Evolutionary conservation across 352 stramenopile genomes (phyloP).

Genomic region (Phytophthora cryptogea): DNA sequence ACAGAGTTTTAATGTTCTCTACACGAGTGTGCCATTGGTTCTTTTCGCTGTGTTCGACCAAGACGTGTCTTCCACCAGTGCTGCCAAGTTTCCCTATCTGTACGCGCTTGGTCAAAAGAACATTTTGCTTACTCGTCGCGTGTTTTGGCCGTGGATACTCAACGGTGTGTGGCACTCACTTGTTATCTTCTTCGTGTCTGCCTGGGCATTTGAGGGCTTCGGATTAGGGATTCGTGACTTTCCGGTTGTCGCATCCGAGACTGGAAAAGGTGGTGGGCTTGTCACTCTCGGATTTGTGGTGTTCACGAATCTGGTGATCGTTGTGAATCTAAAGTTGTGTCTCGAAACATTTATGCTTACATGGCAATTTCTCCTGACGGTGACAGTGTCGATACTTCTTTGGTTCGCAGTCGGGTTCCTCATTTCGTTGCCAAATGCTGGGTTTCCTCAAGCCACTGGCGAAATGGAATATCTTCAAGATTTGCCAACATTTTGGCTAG

Average conservation of each 20-base stretch:
- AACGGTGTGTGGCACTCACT: constrained; percentile 85
- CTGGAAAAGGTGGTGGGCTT: constrained; percentile 56
- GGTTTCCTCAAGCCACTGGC: constrained; percentile 62
- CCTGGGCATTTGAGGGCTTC: constrained; percentile 63
- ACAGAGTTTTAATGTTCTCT: constrained; percentile 86
- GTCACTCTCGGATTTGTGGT: constrained; percentile 77
- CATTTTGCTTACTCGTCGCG: constrained; percentile 49
- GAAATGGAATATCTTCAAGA: constrained; percentile 74
- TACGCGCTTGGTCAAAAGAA: constrained; percentile 78
- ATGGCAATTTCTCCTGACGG: constrained; percentile 70
- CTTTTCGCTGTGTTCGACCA: constrained; percentile 82
- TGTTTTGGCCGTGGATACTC: constrained; percentile 87
- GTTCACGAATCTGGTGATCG: constrained; percentile 80
- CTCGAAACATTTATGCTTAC: constrained; percentile 77
- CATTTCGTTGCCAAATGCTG: constrained; percentile 51
- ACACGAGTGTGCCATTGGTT: constrained; percentile 77
- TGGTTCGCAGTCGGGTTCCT: constrained; percentile 75
- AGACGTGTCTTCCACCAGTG: constrained; percentile 72
- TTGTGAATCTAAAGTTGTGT: constrained; percentile 81
- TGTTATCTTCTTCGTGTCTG: constrained; percentile 83
- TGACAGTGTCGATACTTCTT: constrained; percentile 54
- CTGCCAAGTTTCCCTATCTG: constrained; percentile 64
- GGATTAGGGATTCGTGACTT: constrained; percentile 24
- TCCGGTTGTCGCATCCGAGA: constrained; percentile 41
- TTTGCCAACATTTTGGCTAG: constrained; percentile 62